These are phyloP conservation scores for Rhizopogon vulgaris DNA, from an alignment of 768 basidiomycete species.

Conservation along the genomic window DNA sequence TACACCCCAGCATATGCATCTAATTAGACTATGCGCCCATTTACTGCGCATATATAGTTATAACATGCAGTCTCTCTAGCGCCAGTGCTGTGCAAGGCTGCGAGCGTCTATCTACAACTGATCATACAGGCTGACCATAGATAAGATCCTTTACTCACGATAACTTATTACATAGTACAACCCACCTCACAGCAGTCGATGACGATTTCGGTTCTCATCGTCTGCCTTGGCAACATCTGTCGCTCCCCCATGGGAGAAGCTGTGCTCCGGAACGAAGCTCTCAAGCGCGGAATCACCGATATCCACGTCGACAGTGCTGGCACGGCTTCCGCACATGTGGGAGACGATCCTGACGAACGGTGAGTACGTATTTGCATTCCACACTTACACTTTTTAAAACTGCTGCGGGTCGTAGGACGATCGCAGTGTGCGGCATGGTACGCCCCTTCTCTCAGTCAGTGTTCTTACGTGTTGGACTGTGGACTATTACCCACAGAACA, in stretches of 20 bases:
- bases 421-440: constrained; percentile 68
- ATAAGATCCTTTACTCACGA: not conserved
- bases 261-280: constrained; percentile 64
- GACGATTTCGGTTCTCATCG: constrained; percentile 56
- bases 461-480: not conserved
- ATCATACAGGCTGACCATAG: not conserved
- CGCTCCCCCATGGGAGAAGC: constrained; percentile 93
- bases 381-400: not conserved
- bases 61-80: too few species aligned
- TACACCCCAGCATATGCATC: too few species aligned
- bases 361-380: constrained; percentile 20
- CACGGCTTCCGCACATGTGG: constrained; percentile 78
- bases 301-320: constrained; percentile 80
- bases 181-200: constrained; percentile 9
- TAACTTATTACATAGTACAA: too few species aligned
- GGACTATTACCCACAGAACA: constrained; percentile 41
- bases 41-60: too few species aligned
- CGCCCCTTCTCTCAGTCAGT: not conserved
- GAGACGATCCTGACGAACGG: constrained; percentile 82
- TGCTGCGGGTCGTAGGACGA: constrained; percentile 41
- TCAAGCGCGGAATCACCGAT: constrained; percentile 52
- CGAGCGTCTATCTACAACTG: too few species aligned
- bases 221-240: constrained; percentile 83
- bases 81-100: too few species aligned
- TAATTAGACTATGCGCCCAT: too few species aligned